A percentile compares a stretch with the other conserved stretches of the same genome.
Conservation (phyloP, 1,284 basidiomycete species). For the Apiotrichum laibachii region DNA sequence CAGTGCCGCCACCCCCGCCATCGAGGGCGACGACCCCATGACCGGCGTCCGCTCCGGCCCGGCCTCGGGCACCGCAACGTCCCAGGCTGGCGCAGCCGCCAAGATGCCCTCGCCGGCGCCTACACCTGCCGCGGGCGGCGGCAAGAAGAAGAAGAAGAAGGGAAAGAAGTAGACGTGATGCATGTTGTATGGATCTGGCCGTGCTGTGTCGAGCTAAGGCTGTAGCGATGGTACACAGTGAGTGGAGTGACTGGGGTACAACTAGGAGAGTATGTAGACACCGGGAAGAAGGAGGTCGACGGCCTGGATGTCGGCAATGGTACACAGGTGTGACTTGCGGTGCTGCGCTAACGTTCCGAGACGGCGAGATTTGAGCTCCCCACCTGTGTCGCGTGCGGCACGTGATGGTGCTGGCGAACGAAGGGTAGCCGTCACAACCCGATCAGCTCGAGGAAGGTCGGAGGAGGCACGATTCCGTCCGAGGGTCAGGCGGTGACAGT, state of each 20-base stretch:
- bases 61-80: constrained; percentile 5
- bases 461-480: too few relatives aligned
- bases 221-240: neutral
- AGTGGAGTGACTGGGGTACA: neutral
- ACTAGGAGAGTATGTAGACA: neutral
- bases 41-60: constrained; percentile 10
- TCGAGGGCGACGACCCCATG: constrained; percentile 25
- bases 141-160: constrained; percentile 35
- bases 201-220: too few relatives aligned
- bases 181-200: constrained; percentile 13
- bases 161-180: constrained; percentile 21
- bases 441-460: too few relatives aligned
- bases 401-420: too few relatives aligned
- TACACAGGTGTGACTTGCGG: too few relatives aligned
- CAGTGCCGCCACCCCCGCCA: constrained; percentile 7
- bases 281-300: too few relatives aligned
- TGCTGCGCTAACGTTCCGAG: too few relatives aligned
- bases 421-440: too few relatives aligned
- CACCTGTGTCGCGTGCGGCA: too few relatives aligned
- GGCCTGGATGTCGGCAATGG: too few relatives aligned
- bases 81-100: constrained; percentile 3
- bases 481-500: too few relatives aligned
- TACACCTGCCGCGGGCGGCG: constrained; percentile 10
- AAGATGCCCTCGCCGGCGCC: constrained; percentile 1
- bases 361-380: too few relatives aligned